Evolutionary conservation across 495 filamentous ascomycete species (phyloP), one percentile per base, ranked within the genome.

Genomic region (Amorphotheca resinae): DNA sequence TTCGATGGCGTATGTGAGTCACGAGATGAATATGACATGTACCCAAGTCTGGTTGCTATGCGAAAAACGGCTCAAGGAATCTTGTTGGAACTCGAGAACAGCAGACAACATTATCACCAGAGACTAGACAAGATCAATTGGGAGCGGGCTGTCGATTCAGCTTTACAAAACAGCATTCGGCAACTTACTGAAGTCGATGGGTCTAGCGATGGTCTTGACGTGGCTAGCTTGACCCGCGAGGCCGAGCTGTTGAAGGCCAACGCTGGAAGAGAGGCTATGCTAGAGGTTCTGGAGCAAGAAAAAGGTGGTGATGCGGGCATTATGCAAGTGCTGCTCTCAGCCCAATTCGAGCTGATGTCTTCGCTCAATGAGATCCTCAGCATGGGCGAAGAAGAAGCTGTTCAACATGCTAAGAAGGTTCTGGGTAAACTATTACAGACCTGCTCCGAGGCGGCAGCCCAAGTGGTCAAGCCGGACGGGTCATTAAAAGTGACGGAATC

Each of bases 391-490:
- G 73, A 73, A 50, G 83, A 94, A 42, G 88, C 88, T 4, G 68
- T 95, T 21, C 65, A 80, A 34, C 77, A 80, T 47, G 93, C 88
- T 22, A 84, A 80, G 53, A 68, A 59, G n/a, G 77, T 88, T 39
- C 79, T 99, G 9, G 65, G 70, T 25, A 81, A 84, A 47, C 75
- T 99, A 46, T 67, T 95, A 34, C 76, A 81, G 41, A 72, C 73
- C 6, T 88, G 86, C 45, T 76, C 75, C 16, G 69, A 77, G 28
- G 76, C 80, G 1, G 70, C 78, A 20, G 79, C 81, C 11, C 82
- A 87, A 49, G 75, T 95, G 33, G 80, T 99, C 55, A 95, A 93
- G 57, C 85, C 88, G 7, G 89, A 93, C 52, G 87, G 86, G 26
- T 79, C 71, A 35, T 62, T 83, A 53, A 69, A 79, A 9, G 60